These are phyloP conservation scores for Viridothelium virens DNA, from an alignment of 495 filamentous ascomycete species.

Conservation along the genomic window DNA sequence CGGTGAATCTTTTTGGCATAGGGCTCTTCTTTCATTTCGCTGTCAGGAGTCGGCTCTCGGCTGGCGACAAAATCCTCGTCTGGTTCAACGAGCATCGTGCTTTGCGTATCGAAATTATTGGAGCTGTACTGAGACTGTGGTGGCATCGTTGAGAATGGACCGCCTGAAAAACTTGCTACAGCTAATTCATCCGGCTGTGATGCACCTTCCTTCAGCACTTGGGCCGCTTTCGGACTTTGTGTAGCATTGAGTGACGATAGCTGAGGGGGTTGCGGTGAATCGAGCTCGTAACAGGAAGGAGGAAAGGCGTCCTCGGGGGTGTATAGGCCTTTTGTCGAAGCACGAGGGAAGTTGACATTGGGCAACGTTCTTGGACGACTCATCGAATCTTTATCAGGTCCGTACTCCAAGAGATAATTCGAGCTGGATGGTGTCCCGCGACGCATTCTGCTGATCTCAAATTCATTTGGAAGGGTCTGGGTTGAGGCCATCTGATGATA, in stretches of 20 bases:
- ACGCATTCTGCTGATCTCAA: background rate
- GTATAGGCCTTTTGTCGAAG: background rate
- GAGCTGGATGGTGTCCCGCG: background rate
- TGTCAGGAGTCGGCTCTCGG: slow-evolving; percentile 3
- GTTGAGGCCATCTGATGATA: background rate
- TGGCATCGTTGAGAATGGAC: background rate
- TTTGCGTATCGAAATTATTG: background rate
- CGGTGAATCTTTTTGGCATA: slow-evolving; percentile 78
- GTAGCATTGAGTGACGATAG: background rate
- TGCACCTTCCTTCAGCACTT: background rate
- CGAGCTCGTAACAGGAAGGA: background rate
- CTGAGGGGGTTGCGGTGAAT: background rate
- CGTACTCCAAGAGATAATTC: background rate
- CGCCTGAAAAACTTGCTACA: background rate
- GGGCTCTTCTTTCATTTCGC: slow-evolving; percentile 28
- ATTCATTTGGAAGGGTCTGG: background rate
- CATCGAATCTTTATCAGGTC: background rate
- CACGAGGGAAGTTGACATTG: background rate
- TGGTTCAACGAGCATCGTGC: background rate
- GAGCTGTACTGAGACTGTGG: background rate
- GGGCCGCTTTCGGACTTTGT: background rate
- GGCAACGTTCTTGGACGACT: background rate
- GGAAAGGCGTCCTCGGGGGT: background rate
- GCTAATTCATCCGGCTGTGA: background rate
- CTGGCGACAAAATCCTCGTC: slow-evolving; percentile 1